These are phyloP conservation scores for Castanea crenata DNA, from an alignment of 306 rosid species.

Conservation along the genomic window DNA sequence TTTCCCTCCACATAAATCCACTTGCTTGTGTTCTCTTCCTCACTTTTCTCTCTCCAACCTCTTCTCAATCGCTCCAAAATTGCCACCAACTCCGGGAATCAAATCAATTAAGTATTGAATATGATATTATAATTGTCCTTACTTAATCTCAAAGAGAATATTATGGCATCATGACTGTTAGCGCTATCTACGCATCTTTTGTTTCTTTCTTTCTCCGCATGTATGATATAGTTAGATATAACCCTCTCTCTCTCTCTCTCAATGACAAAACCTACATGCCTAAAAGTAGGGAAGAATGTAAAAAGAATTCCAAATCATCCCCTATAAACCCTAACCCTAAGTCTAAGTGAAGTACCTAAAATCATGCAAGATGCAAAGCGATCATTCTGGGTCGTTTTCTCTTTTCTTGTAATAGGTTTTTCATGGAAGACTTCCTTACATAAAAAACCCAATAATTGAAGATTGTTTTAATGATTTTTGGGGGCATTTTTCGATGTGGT, in stretches of 20 bases:
- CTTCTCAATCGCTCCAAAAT: conserved; percentile 68
- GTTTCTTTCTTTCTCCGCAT: conserved; percentile 38
- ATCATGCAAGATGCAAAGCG: conserved; percentile 38
- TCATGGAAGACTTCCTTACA: conserved; percentile 33
- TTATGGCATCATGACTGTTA: conserved; percentile 46
- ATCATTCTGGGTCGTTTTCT: conserved; percentile 23
- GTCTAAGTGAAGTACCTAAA: conserved; percentile 37
- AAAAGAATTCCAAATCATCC: conserved; percentile 29
- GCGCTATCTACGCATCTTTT: conserved; percentile 50
- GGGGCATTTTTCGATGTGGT: conserved; percentile 25
- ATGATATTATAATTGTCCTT: conserved; percentile 24
- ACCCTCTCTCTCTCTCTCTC: background rate
- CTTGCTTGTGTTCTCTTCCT: conserved; percentile 43
- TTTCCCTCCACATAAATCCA: conserved; percentile 41
- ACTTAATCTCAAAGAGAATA: conserved; percentile 44
- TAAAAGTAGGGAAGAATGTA: conserved; percentile 8
- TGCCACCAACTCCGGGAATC: conserved; percentile 92
- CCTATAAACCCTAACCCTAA: conserved; percentile 45
- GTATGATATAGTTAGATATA: conserved; percentile 19
- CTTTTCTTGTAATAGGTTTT: conserved; percentile 30
- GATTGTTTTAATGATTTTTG: conserved; percentile 32
- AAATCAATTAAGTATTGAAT: conserved; percentile 39
- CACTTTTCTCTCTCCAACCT: conserved; percentile 32
- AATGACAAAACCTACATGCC: conserved; percentile 15
- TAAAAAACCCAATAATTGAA: conserved; percentile 29